phyloP scores from a whole-genome alignment of 2,329 filamentous ascomycete species.

The Phaeosphaeriaceae sp. region DNA sequence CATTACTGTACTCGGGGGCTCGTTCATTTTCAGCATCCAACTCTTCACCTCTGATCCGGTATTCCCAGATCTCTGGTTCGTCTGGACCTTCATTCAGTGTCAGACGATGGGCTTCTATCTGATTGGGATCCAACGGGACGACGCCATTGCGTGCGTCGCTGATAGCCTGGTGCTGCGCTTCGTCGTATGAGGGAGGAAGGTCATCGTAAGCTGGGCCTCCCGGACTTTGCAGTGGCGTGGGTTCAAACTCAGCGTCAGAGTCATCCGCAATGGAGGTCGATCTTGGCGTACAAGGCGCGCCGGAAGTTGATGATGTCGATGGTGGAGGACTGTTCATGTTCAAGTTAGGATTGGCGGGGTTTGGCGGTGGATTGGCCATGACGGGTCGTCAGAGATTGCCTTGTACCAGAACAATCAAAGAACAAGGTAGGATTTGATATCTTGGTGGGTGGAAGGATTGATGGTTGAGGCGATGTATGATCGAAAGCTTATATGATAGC shows the following conservation, averaged over 20 bases:
- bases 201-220: slow-evolving; percentile 45
- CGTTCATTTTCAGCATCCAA: slow-evolving; percentile 24
- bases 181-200: slow-evolving; percentile 46
- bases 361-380: slow-evolving; percentile 32
- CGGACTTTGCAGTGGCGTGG: slow-evolving; percentile 40
- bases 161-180: slow-evolving; percentile 41
- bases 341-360: slow-evolving; percentile 14
- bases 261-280: slow-evolving; percentile 41
- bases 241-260: slow-evolving; percentile 40
- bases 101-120: slow-evolving; percentile 36
- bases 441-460: not conserved
- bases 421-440: not conserved
- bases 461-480: not conserved
- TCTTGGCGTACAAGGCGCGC: slow-evolving; percentile 32
- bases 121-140: slow-evolving; percentile 32
- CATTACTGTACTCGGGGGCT: slow-evolving; percentile 28
- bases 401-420: not conserved
- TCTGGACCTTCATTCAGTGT: slow-evolving; percentile 29
- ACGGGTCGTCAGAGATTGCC: not conserved
- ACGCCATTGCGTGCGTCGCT: slow-evolving; percentile 35
- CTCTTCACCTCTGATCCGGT: slow-evolving; percentile 28
- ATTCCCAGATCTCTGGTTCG: slow-evolving; percentile 34
- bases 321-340: slow-evolving; percentile 19
- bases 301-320: slow-evolving; percentile 22
- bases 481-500: slow-evolving; percentile 8